A percentile compares a stretch with the other conserved stretches of the same genome.
These are phyloP conservation scores for Mortierella sp. DNA, from an alignment of 371 early-diverging fungal genomes.

Conservation along the genomic window DNA sequence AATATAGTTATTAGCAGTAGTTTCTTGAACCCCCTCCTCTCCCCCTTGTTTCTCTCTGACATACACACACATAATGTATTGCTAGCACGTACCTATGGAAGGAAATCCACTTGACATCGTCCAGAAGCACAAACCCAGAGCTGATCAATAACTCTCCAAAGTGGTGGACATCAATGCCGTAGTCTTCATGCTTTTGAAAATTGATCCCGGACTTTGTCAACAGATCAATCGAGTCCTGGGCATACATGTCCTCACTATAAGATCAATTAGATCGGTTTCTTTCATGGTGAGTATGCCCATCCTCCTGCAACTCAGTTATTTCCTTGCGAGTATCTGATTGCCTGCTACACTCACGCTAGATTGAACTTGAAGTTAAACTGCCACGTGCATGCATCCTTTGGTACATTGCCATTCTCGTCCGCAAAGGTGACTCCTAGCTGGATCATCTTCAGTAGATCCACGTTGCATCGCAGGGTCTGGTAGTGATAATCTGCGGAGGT, in stretches of 20 bases:
- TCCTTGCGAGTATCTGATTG: neutral
- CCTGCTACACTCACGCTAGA: conserved; percentile 66
- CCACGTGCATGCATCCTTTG: conserved; percentile 95
- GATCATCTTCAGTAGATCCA: conserved; percentile 98
- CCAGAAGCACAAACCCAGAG: conserved; percentile 95
- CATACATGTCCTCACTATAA: conserved; percentile 96
- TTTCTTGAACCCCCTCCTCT: too few relatives aligned
- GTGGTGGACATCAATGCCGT: conserved; percentile 97
- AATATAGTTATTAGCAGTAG: conserved; percentile 1
- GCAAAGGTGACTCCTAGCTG: conserved; percentile 99
- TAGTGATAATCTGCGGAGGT: conserved; percentile 98
- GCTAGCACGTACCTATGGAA: conserved; percentile 96
- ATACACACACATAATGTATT: too few relatives aligned
- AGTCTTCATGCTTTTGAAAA: conserved; percentile 96
- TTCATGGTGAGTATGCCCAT: neutral
- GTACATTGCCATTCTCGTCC: conserved; percentile 93
- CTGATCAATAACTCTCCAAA: conserved; percentile 99
- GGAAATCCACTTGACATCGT: conserved; percentile 97
- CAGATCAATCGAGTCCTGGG: conserved; percentile 99
- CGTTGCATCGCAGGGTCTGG: conserved; percentile 98
- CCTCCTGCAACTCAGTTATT: neutral
- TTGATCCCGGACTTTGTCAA: conserved; percentile 98
- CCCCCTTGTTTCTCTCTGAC: too few relatives aligned
- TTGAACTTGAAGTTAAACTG: conserved; percentile 99
- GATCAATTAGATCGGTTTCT: neutral